phyloP scores from a whole-genome alignment of 495 filamentous ascomycete genomes.

The Margaritispora aquatica region DNA sequence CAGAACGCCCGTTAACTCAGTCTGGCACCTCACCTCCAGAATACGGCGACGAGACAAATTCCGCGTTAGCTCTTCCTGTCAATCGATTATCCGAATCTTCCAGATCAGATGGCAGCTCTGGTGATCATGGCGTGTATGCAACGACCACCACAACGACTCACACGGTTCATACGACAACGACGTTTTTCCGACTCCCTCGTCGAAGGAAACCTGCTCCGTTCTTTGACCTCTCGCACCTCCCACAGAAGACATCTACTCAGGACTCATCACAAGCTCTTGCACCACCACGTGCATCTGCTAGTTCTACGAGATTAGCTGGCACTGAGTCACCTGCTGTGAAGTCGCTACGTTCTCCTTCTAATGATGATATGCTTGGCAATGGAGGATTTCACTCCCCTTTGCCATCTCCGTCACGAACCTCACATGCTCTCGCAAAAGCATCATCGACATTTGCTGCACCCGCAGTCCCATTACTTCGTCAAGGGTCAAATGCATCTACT shows the following conservation, averaged over 20 bases:
- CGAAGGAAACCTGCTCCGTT: constrained; percentile 70
- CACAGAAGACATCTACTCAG: constrained; percentile 48
- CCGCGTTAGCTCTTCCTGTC: constrained; percentile 60
- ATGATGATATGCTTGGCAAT: constrained; percentile 10
- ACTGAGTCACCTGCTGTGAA: constrained; percentile 14
- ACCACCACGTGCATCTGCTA: constrained; percentile 43
- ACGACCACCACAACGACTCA: constrained; percentile 56
- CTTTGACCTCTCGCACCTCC: constrained; percentile 62
- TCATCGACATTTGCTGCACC: constrained; percentile 39
- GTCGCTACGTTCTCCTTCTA: constrained; percentile 11
- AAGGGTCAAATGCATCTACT: constrained; percentile 58
- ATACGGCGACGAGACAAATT: constrained; percentile 59
- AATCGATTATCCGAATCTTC: constrained; percentile 85
- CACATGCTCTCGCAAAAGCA: constrained; percentile 35
- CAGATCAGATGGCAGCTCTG: constrained; percentile 78
- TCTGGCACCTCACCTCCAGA: constrained; percentile 49
- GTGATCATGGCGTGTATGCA: constrained; percentile 61
- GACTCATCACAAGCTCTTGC: constrained; percentile 30
- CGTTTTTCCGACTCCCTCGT: constrained; percentile 76
- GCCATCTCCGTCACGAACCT: constrained; percentile 48
- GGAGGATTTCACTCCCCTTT: constrained; percentile 41
- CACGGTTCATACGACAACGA: constrained; percentile 57
- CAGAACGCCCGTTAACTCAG: constrained; percentile 50
- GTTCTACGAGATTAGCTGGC: constrained; percentile 12
- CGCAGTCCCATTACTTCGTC: constrained; percentile 55